Conservation (phyloP, 148 eudicot species). For the Oxyria digyna region DNA sequence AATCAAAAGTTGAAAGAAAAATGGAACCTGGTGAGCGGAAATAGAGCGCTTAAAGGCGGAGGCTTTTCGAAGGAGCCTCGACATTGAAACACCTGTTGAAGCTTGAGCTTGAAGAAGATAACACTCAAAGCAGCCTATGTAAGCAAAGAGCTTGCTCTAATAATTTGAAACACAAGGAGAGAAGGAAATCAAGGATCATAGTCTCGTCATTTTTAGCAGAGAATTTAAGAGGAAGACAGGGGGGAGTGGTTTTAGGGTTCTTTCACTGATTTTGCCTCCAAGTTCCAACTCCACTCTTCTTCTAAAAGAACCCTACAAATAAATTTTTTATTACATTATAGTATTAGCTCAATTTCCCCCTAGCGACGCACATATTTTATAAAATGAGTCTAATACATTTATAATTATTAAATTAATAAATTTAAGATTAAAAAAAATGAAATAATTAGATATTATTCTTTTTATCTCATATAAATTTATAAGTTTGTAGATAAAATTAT, state of each 20-base stretch:
- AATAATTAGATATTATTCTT: too few species aligned
- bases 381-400: too few species aligned
- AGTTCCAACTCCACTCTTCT: neutral
- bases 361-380: too few species aligned
- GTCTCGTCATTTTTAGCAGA: neutral
- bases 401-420: too few species aligned
- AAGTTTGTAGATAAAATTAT: too few species aligned
- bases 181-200: neutral
- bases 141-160: neutral
- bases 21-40: conserved; percentile 18
- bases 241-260: neutral
- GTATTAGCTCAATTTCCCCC: too few species aligned
- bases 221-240: neutral
- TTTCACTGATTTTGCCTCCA: conserved; percentile 7
- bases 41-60: conserved; percentile 23
- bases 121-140: neutral
- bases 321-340: neutral
- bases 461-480: too few species aligned
- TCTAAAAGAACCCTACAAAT: neutral
- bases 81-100: conserved; percentile 18
- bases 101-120: neutral
- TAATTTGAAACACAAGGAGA: neutral
- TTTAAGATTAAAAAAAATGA: too few species aligned
- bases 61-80: conserved; percentile 39
- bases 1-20: neutral